phyloP scores from a whole-genome alignment of 2,329 filamentous ascomycete species.

The Chaetothyriales sp. region DNA sequence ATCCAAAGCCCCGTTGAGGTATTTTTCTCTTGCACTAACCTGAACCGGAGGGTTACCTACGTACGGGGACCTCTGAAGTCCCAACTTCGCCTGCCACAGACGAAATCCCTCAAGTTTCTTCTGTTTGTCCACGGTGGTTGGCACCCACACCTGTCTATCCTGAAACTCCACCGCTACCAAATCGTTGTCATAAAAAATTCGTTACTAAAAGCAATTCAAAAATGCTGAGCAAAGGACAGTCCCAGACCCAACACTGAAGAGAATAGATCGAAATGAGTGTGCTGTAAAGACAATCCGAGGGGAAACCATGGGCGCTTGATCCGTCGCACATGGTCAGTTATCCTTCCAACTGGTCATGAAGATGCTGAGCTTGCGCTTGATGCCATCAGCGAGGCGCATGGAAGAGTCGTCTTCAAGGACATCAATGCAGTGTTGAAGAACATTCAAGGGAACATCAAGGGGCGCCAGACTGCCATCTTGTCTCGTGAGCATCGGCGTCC shows the following conservation, averaged over 20 bases:
- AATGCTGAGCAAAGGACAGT: neutral
- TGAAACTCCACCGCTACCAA: neutral
- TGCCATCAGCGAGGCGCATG: slow-evolving; percentile 41
- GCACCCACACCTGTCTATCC: neutral
- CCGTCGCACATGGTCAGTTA: slow-evolving; percentile 2
- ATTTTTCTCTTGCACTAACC: neutral
- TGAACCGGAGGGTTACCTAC: neutral
- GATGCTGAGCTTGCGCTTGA: slow-evolving; percentile 39
- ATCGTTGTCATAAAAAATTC: neutral
- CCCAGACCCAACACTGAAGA: neutral
- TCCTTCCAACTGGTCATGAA: slow-evolving; percentile 22
- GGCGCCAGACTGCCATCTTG: slow-evolving; percentile 35
- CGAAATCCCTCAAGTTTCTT: neutral
- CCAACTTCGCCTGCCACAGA: neutral
- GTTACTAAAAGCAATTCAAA: neutral
- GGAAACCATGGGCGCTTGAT: neutral
- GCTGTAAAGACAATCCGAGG: neutral
- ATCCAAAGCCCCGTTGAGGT: no score
- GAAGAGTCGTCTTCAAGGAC: slow-evolving; percentile 40
- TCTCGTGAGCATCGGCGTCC: slow-evolving; percentile 39
- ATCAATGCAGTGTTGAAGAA: slow-evolving; percentile 40
- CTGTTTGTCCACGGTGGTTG: neutral
- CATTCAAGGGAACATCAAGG: slow-evolving; percentile 35
- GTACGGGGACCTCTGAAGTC: neutral
- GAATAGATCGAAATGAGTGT: neutral